Conservation (phyloP, 2,329 filamentous ascomycete genomes). For the Endothia cerciana region DNA sequence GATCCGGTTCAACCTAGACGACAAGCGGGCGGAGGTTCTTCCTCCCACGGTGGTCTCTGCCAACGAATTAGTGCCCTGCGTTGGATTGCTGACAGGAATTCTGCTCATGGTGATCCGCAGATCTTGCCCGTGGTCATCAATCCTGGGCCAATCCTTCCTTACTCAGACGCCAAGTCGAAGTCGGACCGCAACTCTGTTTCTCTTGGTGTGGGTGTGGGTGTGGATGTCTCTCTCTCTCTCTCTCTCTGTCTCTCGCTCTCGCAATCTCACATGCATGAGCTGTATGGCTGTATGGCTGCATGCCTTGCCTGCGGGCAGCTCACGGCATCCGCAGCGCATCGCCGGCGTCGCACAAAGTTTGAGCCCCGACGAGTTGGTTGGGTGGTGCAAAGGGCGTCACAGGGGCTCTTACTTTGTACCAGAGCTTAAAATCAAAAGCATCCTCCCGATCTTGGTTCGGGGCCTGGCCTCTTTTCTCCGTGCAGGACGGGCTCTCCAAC, state of each 20-base stretch:
- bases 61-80: background rate
- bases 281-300: background rate
- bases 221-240: background rate
- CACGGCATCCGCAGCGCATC: background rate
- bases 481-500: background rate
- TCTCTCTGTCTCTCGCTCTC: background rate
- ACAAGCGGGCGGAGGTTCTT: background rate
- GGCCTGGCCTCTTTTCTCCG: background rate
- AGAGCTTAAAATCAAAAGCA: background rate
- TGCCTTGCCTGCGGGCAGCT: no score
- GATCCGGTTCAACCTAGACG: background rate
- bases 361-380: background rate
- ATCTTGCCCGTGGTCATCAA: background rate
- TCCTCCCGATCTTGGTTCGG: background rate
- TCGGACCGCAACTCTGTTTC: background rate
- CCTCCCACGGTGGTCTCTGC: background rate
- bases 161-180: background rate
- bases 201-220: background rate
- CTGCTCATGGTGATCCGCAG: background rate
- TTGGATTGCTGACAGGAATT: background rate
- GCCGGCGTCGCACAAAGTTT: background rate
- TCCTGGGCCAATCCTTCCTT: constrained; percentile 7
- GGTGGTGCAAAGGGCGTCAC: background rate
- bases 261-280: constrained; percentile 1
- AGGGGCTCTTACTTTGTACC: background rate